Evolutionary conservation across 129 eudicot genomes (phyloP), one percentile per base, ranked within the genome.

Genomic region (Dittrichia graveolens): DNA sequence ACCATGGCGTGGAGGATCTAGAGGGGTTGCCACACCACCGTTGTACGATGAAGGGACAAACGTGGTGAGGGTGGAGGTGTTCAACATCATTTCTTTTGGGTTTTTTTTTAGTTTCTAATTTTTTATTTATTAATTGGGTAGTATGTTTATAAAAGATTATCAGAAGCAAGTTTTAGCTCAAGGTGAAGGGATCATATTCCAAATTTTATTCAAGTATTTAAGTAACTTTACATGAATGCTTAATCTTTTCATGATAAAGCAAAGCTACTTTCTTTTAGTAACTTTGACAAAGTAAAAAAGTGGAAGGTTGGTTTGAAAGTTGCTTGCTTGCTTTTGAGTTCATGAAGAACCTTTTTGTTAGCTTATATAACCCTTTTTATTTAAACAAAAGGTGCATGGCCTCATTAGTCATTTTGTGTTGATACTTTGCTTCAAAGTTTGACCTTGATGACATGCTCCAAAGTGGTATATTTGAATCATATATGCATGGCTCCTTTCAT

Each of bases 291-390:
- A 49, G 77, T 58, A 45, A 57, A 61, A 77, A 78, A 71, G 60
- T 19, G 42, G 67, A 12, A 46, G 61, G 80, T 67, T 45, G 49
- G 69, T 57, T 61, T 70, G 61, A 70, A 78, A 60, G 47, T 78
- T 71, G 62, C 60, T 78, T 71, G 62, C 60, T 78, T 78, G 56
- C 82, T 78, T 78, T 78, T 78, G 72, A 78, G 67, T 62, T 71
- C 72, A 78, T 49, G 66, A 53, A 41, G 72, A 46, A 75, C 52
- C 61, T 74, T 74, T 40, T 74, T 40, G 55, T 14, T 74, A 61
- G 44, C 67, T 65, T 44, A 60, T 44, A 60, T 24, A 61, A 61
- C 10, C 42, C n/a, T 15, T n/a, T 65, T 53, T 65, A 6, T 8
- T 45, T 35, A 42, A 43, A 12, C 5, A 12, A 47, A 65, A 38